Base-by-base conservation (phyloP, 2,329 filamentous ascomycete species). In the Macrophomina pseudophaseolina region DNA sequence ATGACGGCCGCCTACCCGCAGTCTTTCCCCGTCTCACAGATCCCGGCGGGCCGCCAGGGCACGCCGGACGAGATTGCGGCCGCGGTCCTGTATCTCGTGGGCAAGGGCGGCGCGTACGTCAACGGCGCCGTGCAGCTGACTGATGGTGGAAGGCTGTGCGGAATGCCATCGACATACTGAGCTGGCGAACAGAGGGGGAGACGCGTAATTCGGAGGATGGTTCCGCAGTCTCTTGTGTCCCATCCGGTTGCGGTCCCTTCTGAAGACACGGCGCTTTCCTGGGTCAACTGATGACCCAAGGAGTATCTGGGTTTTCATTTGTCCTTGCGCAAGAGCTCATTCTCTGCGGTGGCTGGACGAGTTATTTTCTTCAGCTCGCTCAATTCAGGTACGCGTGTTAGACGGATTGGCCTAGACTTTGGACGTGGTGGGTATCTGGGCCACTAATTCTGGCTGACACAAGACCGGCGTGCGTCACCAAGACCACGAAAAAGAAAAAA, bases 91-190 rank as follows among this genome's bases (percentile, higher is more conserved):
- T 87, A 85, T 68, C 74, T 87, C 64, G 80, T 84, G 9, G 80
- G 82, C 3, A 83, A 81, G 48, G 81, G 80, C 5, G 84, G 83
- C 1, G 79, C 78, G 12, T 88, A 87, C 73, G 77, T 84, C 60
- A 87, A 87, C 73, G 86, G 86, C 0, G 81, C 77, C 65, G 77
- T 84, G 16, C 79, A 84, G 62, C 73, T 86, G 1, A 78, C 80
- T 7, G 82, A 84, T 74, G 82, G 82, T 1, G 82, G 82, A 5
- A 74, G 81, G 64, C 64, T 76, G 59, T 67, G 72, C 0, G 74
- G 78, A 8, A 75, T 74, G 60, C 78, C 78, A 4, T 69, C 71
- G 30, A 74, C 72, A 1, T 80, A 79, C 66, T 80, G 40, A 35
- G 69, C 38, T 8, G 7, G 11, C 11, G 5, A 30, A 16, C 14